phyloP scores from a whole-genome alignment of 495 filamentous ascomycete genomes.

The Neurospora hispaniola region DNA sequence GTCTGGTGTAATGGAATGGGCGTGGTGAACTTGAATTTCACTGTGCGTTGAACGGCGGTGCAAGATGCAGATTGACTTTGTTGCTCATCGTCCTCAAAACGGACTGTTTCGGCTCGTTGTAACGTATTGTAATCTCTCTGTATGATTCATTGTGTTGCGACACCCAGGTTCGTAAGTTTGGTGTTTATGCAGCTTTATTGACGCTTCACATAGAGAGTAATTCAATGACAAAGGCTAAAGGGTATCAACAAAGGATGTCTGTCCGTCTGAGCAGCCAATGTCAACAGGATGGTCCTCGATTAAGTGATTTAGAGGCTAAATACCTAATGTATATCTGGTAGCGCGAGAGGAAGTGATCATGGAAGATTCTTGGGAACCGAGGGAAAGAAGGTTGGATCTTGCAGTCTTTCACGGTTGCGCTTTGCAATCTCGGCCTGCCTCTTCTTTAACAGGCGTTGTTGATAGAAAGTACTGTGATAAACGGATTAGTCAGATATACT shows the following conservation, averaged over 20 bases:
- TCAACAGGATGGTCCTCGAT: background rate
- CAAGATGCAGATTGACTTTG: background rate
- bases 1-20: background rate
- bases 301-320: background rate
- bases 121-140: background rate
- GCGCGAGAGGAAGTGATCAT: slow-evolving; percentile 17
- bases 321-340: background rate
- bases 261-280: background rate
- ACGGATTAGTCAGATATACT: background rate
- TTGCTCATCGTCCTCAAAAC: background rate
- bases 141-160: background rate
- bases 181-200: background rate
- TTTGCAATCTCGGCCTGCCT: slow-evolving; percentile 70
- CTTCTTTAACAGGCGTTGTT: slow-evolving; percentile 69
- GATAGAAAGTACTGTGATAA: slow-evolving; percentile 62
- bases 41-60: background rate
- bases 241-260: background rate
- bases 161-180: background rate
- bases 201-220: background rate
- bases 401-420: slow-evolving; percentile 70
- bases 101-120: background rate
- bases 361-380: slow-evolving; percentile 64
- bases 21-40: background rate
- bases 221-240: background rate
- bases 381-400: slow-evolving; percentile 69